A percentile compares a stretch with the other conserved stretches of the same genome.
Evolutionary conservation across 2,329 filamentous ascomycete species (phyloP).

Genomic region (Macrophomina pseudophaseolina): DNA sequence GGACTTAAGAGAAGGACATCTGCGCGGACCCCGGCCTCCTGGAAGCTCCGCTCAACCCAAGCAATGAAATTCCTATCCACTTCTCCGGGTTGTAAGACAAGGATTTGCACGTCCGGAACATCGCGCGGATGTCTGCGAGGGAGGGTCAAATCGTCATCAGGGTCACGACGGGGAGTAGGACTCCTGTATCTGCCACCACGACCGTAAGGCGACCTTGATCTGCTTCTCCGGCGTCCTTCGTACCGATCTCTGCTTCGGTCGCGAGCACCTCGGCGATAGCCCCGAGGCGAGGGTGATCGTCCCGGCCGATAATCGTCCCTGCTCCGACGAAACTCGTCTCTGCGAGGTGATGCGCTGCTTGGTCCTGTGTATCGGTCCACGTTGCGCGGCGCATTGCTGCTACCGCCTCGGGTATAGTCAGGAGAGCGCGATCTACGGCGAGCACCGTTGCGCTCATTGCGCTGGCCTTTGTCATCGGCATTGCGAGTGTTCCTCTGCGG

Average conservation of each 20-base stretch:
- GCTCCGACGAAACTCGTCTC: slow-evolving; percentile 58
- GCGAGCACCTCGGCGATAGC: slow-evolving; percentile 37
- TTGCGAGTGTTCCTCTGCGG: slow-evolving; percentile 77
- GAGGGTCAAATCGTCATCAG: slow-evolving; percentile 70
- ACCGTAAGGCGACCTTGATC: slow-evolving; percentile 72
- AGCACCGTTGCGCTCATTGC: slow-evolving; percentile 45
- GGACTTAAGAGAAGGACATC: slow-evolving; percentile 82
- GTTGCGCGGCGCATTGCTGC: slow-evolving; percentile 49
- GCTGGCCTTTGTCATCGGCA: slow-evolving; percentile 46
- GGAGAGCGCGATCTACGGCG: slow-evolving; percentile 67
- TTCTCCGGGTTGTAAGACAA: slow-evolving; percentile 74
- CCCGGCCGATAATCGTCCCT: slow-evolving; percentile 65
- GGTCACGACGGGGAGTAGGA: slow-evolving; percentile 65
- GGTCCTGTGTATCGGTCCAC: slow-evolving; percentile 43
- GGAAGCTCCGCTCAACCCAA: slow-evolving; percentile 81
- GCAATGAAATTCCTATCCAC: slow-evolving; percentile 68
- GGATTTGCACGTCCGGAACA: slow-evolving; percentile 87
- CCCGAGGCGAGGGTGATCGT: slow-evolving; percentile 53
- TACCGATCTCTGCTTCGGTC: slow-evolving; percentile 54
- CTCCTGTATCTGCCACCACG: slow-evolving; percentile 71
- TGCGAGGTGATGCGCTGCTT: slow-evolving; percentile 44
- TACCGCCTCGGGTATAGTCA: slow-evolving; percentile 58
- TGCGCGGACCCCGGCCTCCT: slow-evolving; percentile 71
- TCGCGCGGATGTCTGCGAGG: slow-evolving; percentile 74
- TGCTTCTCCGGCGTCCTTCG: slow-evolving; percentile 57